Conservation (phyloP, 176 grass and related monocot genomes). For the Oryza australiensis region DNA sequence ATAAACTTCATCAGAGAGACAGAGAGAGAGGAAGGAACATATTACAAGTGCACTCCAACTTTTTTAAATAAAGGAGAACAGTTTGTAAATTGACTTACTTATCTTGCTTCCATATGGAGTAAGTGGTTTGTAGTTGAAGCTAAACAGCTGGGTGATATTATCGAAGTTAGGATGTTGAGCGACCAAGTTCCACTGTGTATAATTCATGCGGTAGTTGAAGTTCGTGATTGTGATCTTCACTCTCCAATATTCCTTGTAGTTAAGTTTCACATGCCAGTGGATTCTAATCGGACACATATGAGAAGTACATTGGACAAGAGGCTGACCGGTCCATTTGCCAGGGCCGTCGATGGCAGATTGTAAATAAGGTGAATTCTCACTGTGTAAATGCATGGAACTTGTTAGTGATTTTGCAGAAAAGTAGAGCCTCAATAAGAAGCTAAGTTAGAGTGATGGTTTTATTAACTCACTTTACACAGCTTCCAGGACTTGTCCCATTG, state of each 20-base stretch:
- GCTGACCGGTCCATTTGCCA: conserved; percentile 59
- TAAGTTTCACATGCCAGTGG: conserved; percentile 93
- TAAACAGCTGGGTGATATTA: conserved; percentile 74
- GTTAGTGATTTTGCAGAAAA: conserved; percentile 26
- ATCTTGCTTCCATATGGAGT: conserved; percentile 74
- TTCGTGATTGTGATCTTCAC: conserved; percentile 86
- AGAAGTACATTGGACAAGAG: conserved; percentile 84
- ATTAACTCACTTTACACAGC: conserved; percentile 85
- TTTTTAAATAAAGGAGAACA: conserved; percentile 18
- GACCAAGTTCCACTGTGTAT: conserved; percentile 87
- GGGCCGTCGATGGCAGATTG: conserved; percentile 66
- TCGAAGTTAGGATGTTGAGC: conserved; percentile 86
- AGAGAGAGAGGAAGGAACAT: conserved; percentile 3
- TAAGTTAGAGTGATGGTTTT: conserved; percentile 16
- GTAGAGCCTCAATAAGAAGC: background rate
- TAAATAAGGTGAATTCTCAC: conserved; percentile 77
- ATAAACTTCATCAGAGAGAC: conserved; percentile 27
- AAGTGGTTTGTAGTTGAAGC: conserved; percentile 90
- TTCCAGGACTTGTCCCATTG: conserved; percentile 62
- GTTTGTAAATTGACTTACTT: conserved; percentile 62
- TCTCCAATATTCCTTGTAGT: conserved; percentile 95
- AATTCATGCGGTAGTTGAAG: conserved; percentile 96
- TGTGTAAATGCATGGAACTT: conserved; percentile 37
- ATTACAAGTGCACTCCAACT: background rate
- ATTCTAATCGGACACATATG: conserved; percentile 94